phyloP scores from a whole-genome alignment of 306 rosid genomes.

The Vigna hirtella region DNA sequence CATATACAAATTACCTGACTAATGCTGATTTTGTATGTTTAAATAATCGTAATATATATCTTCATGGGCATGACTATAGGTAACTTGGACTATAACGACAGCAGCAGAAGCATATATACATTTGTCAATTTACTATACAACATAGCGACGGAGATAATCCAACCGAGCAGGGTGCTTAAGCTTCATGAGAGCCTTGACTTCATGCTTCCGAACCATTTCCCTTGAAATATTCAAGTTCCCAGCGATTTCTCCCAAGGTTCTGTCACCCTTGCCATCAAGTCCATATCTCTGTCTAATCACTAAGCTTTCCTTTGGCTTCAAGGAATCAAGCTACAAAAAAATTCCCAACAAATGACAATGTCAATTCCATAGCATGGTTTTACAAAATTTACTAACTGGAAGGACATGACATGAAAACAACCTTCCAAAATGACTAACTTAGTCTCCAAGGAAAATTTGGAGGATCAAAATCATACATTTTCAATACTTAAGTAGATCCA shows the following conservation, averaged over 20 bases:
- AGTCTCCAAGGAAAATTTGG: neutral
- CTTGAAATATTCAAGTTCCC: conserved; percentile 92
- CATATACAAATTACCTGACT: conserved; percentile 42
- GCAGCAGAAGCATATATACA: conserved; percentile 15
- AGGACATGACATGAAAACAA: neutral
- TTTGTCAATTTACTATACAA: conserved; percentile 56
- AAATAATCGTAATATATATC: conserved; percentile 44
- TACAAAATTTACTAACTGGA: neutral
- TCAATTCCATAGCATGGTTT: neutral
- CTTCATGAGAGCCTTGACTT: conserved; percentile 98
- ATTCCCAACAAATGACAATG: neutral
- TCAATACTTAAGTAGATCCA: no score
- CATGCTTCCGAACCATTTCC: conserved; percentile 96
- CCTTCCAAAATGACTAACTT: neutral
- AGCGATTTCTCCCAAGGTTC: conserved; percentile 94
- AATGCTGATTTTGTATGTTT: conserved; percentile 30
- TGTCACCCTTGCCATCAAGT: conserved; percentile 94
- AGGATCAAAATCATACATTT: no score
- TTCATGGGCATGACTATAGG: conserved; percentile 21
- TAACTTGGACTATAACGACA: neutral
- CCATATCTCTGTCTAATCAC: conserved; percentile 96
- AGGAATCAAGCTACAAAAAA: conserved; percentile 82
- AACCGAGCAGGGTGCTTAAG: conserved; percentile 93
- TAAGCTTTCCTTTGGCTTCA: conserved; percentile 94
- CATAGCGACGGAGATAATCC: conserved; percentile 87